Evolutionary conservation across 2,329 filamentous ascomycete species (phyloP).

Genomic region (Chaetomiaceae sp.): DNA sequence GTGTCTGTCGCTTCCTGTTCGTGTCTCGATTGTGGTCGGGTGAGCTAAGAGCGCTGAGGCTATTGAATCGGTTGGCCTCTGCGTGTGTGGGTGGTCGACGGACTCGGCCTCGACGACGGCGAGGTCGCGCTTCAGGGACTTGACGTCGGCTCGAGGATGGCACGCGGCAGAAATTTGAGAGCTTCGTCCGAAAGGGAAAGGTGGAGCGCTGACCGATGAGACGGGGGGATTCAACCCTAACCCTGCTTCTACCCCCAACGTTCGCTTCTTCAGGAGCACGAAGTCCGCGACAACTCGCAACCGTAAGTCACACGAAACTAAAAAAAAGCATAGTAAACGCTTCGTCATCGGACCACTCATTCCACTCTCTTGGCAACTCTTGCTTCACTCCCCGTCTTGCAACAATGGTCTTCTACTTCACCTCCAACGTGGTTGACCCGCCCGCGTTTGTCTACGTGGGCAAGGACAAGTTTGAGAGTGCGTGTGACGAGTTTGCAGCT

Average conservation of each 20-base stretch:
- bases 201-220: neutral
- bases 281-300: too few relatives aligned
- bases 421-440: constrained; percentile 74
- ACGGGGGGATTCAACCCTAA: constrained; percentile 5
- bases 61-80: constrained; percentile 11
- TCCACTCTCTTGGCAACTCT: too few relatives aligned
- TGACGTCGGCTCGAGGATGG: constrained; percentile 1
- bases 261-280: too few relatives aligned
- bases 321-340: too few relatives aligned
- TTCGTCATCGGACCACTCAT: too few relatives aligned
- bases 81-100: constrained; percentile 5
- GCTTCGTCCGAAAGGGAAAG: constrained; percentile 10
- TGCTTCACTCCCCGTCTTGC: neutral
- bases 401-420: constrained; percentile 95
- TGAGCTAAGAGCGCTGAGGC: neutral
- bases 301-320: too few relatives aligned
- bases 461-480: constrained; percentile 99
- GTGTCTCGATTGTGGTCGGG: neutral
- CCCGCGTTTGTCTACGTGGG: constrained; percentile 89
- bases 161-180: constrained; percentile 22
- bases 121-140: constrained; percentile 14
- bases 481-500: neutral
- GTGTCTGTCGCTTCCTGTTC: neutral
- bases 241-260: neutral
- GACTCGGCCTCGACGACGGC: constrained; percentile 15